Base-by-base conservation (phyloP, 306 rosid genomes). In the Spatholobus suberectus region DNA sequence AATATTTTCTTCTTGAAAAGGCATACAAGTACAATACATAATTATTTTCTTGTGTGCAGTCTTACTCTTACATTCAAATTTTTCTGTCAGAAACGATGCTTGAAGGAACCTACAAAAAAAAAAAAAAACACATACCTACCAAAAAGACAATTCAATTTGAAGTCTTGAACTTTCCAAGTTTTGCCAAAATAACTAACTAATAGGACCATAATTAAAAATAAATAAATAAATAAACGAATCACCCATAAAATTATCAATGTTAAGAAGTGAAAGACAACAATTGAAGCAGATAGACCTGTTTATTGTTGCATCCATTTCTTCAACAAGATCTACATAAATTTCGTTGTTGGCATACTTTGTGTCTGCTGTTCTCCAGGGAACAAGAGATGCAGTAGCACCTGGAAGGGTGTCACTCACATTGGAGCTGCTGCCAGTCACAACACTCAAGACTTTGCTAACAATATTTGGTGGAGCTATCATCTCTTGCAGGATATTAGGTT, bases 391-490 rank as follows among this genome's bases (percentile, higher is more conserved):
- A 2, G 94, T 92, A 72, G 94, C 92, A 40, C 92, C 94, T 8
- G 95, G 98, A 86, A 92, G 94, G 0, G 93, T 91, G 63, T 94
- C 97, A n/a, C 89, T 96, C 88, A 96, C 87, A 77, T 96, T 96
- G 75, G 98, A 93, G 76, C 93, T 93, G 86, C 76, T 93, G 65
- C 99, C 99, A 51, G 96, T 96, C 86, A 96, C 96, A 38, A 96
- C 94, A 43, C 97, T 94, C 91, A 96, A 88, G 67, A 96, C 85
- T 85, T 93, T 93, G 90, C 95, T 91, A 78, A 94, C 98, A 76
- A 94, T 87, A 85, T 89, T 96, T 41, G 99, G 99, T 32, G 92
- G 97, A 80, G 98, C 96, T 86, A 96, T 96, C 94, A 96, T 94
- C 85, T 92, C 99, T 85, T 89, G 92, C 83, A 96, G 86, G 84